Percentiles rank a stretch among this genome's conserved stretches.
Evolutionary conservation across 2,329 filamentous ascomycete genomes (phyloP).

Genomic region (Bipolaris bicolor): DNA sequence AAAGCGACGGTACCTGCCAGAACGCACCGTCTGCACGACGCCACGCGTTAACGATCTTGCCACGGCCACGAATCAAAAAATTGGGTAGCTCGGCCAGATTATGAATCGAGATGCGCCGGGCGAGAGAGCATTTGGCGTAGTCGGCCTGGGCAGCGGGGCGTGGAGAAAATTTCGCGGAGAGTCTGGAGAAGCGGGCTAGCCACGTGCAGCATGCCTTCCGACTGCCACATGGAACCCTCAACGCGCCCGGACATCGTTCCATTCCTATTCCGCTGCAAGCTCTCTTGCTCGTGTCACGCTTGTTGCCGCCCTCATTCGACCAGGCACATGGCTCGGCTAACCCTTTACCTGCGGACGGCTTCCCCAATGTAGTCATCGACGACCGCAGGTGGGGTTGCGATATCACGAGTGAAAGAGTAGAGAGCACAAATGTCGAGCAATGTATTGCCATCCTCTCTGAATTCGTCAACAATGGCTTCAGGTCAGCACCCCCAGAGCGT

Average conservation of each 20-base stretch:
- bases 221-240: constrained; percentile 14
- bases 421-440: background rate
- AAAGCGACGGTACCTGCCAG: constrained; percentile 22
- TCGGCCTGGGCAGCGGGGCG: constrained; percentile 9
- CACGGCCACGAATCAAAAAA: constrained; percentile 16
- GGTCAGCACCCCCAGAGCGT: constrained; percentile 25
- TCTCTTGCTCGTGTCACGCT: constrained; percentile 10
- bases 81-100: constrained; percentile 5
- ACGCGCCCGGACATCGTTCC: constrained; percentile 8
- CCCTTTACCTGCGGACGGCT: constrained; percentile 25
- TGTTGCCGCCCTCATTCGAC: constrained; percentile 13
- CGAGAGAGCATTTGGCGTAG: constrained; percentile 8
- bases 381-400: constrained; percentile 9
- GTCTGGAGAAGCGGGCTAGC: constrained; percentile 17
- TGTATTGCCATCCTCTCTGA: constrained; percentile 5
- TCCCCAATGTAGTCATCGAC: constrained; percentile 22
- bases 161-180: constrained; percentile 28
- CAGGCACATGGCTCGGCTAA: constrained; percentile 16
- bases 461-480: constrained; percentile 27
- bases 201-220: constrained; percentile 17
- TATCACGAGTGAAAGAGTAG: constrained; percentile 8
- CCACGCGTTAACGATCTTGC: constrained; percentile 1
- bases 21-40: constrained; percentile 15
- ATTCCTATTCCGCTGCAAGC: constrained; percentile 24
- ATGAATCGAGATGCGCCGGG: constrained; percentile 8